phyloP scores from a whole-genome alignment of 1,284 basidiomycete genomes.

The Ceratobasidium sp. region DNA sequence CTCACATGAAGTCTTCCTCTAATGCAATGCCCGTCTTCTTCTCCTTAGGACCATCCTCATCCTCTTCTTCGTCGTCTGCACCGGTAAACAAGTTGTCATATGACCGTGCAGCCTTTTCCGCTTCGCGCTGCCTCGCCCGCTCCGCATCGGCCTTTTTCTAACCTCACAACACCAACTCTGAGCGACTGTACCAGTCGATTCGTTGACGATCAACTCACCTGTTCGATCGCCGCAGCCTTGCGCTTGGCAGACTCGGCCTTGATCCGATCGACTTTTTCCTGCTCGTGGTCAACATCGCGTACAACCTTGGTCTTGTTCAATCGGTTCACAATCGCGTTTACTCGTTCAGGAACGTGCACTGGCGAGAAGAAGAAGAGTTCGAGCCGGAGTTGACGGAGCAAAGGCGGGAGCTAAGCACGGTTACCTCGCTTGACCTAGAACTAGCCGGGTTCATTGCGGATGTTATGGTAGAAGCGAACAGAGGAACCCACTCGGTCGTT shows the following conservation, averaged over 20 bases:
- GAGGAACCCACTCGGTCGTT: constrained; percentile 77
- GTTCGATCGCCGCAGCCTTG: constrained; percentile 72
- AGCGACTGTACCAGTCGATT: background rate
- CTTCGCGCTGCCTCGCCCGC: constrained; percentile 73
- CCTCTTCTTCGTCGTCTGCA: constrained; percentile 48
- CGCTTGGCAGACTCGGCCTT: constrained; percentile 79
- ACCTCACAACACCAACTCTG: background rate
- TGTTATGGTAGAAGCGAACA: background rate
- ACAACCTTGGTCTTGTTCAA: constrained; percentile 95
- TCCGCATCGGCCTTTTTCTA: constrained; percentile 81
- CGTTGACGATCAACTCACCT: constrained; percentile 59
- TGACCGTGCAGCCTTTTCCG: constrained; percentile 80
- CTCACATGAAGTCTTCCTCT: constrained; percentile 54
- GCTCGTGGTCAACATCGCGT: constrained; percentile 89
- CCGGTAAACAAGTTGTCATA: constrained; percentile 75
- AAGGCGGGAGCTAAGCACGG: constrained; percentile 48
- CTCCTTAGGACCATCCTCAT: constrained; percentile 54
- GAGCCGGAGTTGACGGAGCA: background rate
- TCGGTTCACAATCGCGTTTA: constrained; percentile 92
- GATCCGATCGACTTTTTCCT: constrained; percentile 85
- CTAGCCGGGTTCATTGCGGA: background rate
- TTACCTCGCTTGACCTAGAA: constrained; percentile 80
- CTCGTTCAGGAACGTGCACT: constrained; percentile 84
- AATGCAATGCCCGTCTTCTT: constrained; percentile 51
- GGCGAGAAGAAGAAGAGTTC: constrained; percentile 17